phyloP scores from a whole-genome alignment of 2,329 filamentous ascomycete genomes.

The Sphaerulina musiva region DNA sequence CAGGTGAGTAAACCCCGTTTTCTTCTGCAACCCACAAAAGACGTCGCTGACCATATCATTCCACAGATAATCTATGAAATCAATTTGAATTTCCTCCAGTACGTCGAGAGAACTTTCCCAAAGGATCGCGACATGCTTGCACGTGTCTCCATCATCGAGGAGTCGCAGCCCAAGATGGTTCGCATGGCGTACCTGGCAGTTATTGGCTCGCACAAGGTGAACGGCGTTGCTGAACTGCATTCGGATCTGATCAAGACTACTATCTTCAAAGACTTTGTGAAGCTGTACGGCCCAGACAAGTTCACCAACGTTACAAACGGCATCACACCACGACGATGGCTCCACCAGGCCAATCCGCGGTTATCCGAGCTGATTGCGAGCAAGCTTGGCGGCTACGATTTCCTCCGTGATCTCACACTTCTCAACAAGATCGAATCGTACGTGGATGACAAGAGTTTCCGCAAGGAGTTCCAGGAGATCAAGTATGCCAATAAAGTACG shows the following conservation, averaged over 20 bases:
- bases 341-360: constrained; percentile 93
- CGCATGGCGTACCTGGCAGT: constrained; percentile 94
- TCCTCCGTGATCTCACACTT: constrained; percentile 82
- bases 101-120: constrained; percentile 83
- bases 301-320: constrained; percentile 99
- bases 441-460: constrained; percentile 80
- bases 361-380: constrained; percentile 86
- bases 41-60: not conserved
- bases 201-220: constrained; percentile 98
- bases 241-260: constrained; percentile 97
- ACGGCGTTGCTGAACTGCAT: constrained; percentile 94
- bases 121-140: constrained; percentile 77
- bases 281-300: constrained; percentile 90
- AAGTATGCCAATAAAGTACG: constrained; percentile 94
- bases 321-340: constrained; percentile 90
- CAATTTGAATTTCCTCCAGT: constrained; percentile 88
- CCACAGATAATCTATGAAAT: constrained; percentile 93
- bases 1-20: constrained; percentile 1
- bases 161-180: constrained; percentile 94
- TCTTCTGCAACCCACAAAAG: not conserved
- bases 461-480: constrained; percentile 91
- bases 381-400: constrained; percentile 75
- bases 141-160: constrained; percentile 94
- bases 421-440: constrained; percentile 80
- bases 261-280: constrained; percentile 99